Percentiles rank a stretch among this genome's conserved stretches.
phyloP scores from a whole-genome alignment of 371 early-diverging fungal species.

The Mortierella sp. region DNA sequence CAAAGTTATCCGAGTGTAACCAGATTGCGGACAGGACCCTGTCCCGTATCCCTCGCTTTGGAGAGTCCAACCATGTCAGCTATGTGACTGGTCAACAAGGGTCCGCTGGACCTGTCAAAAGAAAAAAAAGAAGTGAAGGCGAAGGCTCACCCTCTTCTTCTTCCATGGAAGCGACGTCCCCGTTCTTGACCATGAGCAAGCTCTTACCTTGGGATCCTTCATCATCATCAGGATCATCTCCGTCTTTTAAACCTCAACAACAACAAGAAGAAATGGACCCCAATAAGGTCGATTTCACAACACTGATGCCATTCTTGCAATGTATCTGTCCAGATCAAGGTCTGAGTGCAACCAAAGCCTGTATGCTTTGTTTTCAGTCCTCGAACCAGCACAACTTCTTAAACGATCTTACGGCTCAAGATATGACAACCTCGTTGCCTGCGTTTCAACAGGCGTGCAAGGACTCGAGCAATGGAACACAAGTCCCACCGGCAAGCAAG shows the following conservation, averaged over 20 bases:
- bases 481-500: slow-evolving; percentile 16
- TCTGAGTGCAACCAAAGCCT: slow-evolving; percentile 25
- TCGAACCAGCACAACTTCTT: slow-evolving; percentile 25
- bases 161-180: too few relatives aligned
- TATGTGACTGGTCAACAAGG: too few relatives aligned
- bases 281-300: slow-evolving; percentile 18
- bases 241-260: not conserved
- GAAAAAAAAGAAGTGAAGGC: too few relatives aligned
- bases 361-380: slow-evolving; percentile 26
- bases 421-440: slow-evolving; percentile 12
- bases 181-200: too few relatives aligned
- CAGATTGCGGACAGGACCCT: slow-evolving; percentile 30
- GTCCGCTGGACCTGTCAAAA: too few relatives aligned
- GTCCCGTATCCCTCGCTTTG: not conserved
- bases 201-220: too few relatives aligned
- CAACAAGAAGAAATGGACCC: not conserved
- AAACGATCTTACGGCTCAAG: slow-evolving; percentile 15
- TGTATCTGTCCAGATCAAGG: slow-evolving; percentile 42
- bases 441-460: slow-evolving; percentile 29
- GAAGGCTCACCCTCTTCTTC: too few relatives aligned
- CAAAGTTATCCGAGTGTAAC: slow-evolving; percentile 35
- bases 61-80: too few relatives aligned
- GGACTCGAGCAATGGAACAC: slow-evolving; percentile 16
- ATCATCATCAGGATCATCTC: too few relatives aligned
- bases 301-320: slow-evolving; percentile 27